These are phyloP conservation scores for Neurospora hispaniola DNA, from an alignment of 495 filamentous ascomycete species.

Conservation along the genomic window DNA sequence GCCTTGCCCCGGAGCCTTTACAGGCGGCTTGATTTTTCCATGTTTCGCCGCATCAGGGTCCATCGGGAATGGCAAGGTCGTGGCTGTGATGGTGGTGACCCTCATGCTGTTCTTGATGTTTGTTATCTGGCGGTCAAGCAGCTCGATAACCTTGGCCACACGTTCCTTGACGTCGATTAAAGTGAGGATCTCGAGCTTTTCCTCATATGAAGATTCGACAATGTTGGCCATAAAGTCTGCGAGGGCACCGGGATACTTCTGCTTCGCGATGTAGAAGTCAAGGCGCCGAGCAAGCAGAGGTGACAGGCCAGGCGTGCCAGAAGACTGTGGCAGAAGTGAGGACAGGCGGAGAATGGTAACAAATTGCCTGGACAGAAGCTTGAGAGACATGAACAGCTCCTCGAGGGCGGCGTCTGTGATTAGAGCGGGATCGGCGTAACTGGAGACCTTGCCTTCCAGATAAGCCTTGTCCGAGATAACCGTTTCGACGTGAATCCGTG, in stretches of 20 bases:
- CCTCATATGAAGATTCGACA: conserved; percentile 72
- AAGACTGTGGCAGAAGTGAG: conserved; percentile 55
- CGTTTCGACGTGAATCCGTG: conserved; percentile 64
- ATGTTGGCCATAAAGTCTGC: conserved; percentile 96
- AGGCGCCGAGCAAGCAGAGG: conserved; percentile 76
- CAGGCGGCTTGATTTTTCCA: conserved; percentile 15
- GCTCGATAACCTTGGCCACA: conserved; percentile 65
- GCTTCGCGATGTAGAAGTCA: conserved; percentile 72
- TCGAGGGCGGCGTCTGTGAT: conserved; percentile 43
- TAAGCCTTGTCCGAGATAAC: conserved; percentile 70
- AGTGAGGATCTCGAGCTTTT: conserved; percentile 75
- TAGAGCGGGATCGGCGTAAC: conserved; percentile 14
- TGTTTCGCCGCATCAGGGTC: conserved; percentile 35
- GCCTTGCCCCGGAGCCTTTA: conserved; percentile 15
- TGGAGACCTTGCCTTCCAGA: conserved; percentile 65
- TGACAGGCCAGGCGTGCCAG: conserved; percentile 51
- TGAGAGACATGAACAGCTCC: conserved; percentile 66
- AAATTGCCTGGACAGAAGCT: conserved; percentile 73
- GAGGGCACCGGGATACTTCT: conserved; percentile 76
- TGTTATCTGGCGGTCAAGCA: conserved; percentile 68
- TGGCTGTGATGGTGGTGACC: conserved; percentile 59
- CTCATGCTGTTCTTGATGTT: conserved; percentile 73
- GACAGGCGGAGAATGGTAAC: conserved; percentile 68
- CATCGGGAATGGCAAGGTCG: conserved; percentile 41
- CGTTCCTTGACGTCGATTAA: conserved; percentile 67